phyloP scores from a whole-genome alignment of 768 basidiomycete genomes.

The Panellus pusillus region DNA sequence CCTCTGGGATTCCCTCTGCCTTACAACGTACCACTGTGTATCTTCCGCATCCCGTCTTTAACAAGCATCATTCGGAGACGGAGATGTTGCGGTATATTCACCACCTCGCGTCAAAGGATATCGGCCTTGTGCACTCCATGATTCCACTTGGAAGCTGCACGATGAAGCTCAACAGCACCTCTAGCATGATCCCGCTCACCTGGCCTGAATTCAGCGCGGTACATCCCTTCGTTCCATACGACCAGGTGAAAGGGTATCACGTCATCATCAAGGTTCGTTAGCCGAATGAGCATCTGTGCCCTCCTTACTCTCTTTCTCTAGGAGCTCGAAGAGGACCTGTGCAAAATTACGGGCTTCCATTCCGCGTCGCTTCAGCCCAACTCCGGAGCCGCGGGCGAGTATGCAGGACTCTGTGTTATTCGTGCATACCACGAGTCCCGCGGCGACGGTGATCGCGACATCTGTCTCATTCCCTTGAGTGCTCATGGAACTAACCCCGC shows the following conservation, averaged over 20 bases:
- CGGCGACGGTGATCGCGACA: conserved; percentile 80
- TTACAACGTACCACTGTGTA: conserved; percentile 66
- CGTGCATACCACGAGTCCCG: conserved; percentile 91
- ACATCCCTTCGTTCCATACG: conserved; percentile 89
- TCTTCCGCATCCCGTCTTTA: conserved; percentile 89
- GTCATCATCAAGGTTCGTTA: conserved; percentile 68
- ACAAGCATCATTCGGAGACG: conserved; percentile 96
- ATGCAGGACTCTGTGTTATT: conserved; percentile 92
- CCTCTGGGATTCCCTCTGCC: conserved; percentile 51
- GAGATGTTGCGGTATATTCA: conserved; percentile 98
- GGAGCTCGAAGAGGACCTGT: conserved; percentile 91
- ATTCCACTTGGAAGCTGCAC: conserved; percentile 95
- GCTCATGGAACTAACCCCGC: conserved; percentile 99
- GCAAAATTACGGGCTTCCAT: conserved; percentile 95
- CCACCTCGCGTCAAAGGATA: conserved; percentile 91
- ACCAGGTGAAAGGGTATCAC: conserved; percentile 88
- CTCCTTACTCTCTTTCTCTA: conserved; percentile 26
- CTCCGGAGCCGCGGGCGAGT: conserved; percentile 97
- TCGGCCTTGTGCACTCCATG: conserved; percentile 94
- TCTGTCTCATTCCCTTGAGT: conserved; percentile 92
- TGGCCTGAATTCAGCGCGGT: conserved; percentile 90
- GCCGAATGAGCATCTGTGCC: not conserved
- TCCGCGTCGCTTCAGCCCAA: conserved; percentile 98
- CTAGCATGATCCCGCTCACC: conserved; percentile 95
- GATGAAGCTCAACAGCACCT: conserved; percentile 98